phyloP scores from a whole-genome alignment of 2,329 filamentous ascomycete genomes.

The Macrophomina phaseolina region DNA sequence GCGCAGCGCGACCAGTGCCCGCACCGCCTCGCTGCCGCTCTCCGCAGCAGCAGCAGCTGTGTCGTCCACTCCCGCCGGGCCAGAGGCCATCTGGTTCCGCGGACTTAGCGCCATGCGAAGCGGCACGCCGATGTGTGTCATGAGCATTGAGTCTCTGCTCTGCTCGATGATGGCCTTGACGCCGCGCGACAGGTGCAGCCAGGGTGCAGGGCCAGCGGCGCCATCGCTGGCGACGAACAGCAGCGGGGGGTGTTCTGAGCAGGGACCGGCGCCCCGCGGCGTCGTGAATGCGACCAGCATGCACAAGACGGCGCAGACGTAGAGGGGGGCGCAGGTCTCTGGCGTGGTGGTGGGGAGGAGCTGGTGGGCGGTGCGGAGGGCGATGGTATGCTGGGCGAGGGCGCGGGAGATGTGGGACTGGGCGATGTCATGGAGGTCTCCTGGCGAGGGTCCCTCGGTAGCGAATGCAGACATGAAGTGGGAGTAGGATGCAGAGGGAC shows the following conservation, averaged over 20 bases:
- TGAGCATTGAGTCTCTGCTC: constrained; percentile 31
- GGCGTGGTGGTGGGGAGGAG: constrained; percentile 41
- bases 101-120: constrained; percentile 28
- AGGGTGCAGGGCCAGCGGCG: constrained; percentile 41
- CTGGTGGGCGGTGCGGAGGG: constrained; percentile 39
- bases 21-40: neutral
- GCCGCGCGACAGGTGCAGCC: constrained; percentile 47
- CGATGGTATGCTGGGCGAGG: constrained; percentile 44
- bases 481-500: constrained; percentile 35
- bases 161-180: constrained; percentile 41
- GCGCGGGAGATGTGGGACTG: constrained; percentile 49
- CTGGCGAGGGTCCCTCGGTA: constrained; percentile 36
- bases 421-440: constrained; percentile 7
- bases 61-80: too few relatives aligned
- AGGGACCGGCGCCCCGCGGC: constrained; percentile 14
- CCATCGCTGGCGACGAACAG: constrained; percentile 41
- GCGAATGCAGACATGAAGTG: constrained; percentile 36
- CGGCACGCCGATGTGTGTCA: constrained; percentile 17
- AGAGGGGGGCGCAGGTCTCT: constrained; percentile 42
- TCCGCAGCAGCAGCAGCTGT: neutral
- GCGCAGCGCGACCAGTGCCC: neutral
- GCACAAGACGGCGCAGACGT: constrained; percentile 49
- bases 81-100: too few relatives aligned
- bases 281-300: constrained; percentile 27
- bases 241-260: constrained; percentile 32